Evolutionary conservation across 345 rosid species (phyloP), one percentile per base, ranked within the genome.

Genomic region (Ceriops tagal): DNA sequence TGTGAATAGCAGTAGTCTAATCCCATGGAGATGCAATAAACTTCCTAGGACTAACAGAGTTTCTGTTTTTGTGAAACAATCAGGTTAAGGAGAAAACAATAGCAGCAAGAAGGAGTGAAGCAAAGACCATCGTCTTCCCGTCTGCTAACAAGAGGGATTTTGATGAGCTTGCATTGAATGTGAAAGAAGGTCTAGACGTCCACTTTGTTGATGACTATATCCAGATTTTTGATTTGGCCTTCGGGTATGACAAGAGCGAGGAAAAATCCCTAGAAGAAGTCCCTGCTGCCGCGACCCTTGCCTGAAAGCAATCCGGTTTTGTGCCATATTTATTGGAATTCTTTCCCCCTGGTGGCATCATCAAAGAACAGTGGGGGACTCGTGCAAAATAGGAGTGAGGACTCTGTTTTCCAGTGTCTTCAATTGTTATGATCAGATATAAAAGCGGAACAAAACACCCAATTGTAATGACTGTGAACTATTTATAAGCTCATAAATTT

Each of bases 21-120:
- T 24, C 28, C 18, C 18, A 9, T 15, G 16, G 31, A 24, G 13
- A 21, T 24, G 59, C 31, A 24, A 24, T 43, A 43, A 11, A 13
- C 3, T 3, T 56, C 18, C 30, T 3, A 22, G 27, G 27, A 53
- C 20, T 67, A 0, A 10, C 5, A 1, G 26, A 51, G 21, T 11
- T 24, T 46, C 32, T 1, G 3, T 52, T 34, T 35, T 60, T 64
- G 27, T 58, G 27, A 30, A 59, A 75, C 32, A 49, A 59, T 24
- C 87, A 96, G 96, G 99, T 92, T 39, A 96, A 92, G 80, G 99
- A 96, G 87, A 96, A 96, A 74, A 86, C 98, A 46, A 89, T 88
- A 70, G 96, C 98, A 2, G 97, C 99, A 1, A 88, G 93, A 73
- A 81, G 99, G 77, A 96, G 97, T 5, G 90, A 83, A 16, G 89